A percentile compares a stretch with the other conserved stretches of the same genome.
phyloP scores from a whole-genome alignment of 2,329 filamentous ascomycete genomes.

The Fusarium nanum region DNA sequence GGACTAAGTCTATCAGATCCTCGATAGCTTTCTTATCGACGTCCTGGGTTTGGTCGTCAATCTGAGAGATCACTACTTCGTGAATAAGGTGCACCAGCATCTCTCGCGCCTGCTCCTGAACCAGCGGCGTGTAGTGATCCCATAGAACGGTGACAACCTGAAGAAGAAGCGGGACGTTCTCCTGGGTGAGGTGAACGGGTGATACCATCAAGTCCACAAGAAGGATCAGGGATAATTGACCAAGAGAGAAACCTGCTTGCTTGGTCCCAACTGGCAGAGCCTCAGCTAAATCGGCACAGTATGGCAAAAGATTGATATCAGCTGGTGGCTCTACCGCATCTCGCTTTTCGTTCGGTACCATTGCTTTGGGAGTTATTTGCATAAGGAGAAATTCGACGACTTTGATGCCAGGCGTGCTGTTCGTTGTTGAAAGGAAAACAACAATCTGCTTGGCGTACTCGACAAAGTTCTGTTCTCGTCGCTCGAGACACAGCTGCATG shows the following conservation, averaged over 20 bases:
- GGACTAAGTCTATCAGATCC: conserved; percentile 86
- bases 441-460: conserved; percentile 98
- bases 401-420: conserved; percentile 79
- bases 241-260: conserved; percentile 89
- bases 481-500: conserved; percentile 91
- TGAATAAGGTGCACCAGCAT: conserved; percentile 99
- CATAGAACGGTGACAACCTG: conserved; percentile 94
- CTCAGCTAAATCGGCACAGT: conserved; percentile 85
- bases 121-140: conserved; percentile 95
- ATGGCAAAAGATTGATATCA: conserved; percentile 81
- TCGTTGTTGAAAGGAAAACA: conserved; percentile 89
- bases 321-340: conserved; percentile 75
- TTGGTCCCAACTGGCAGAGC: conserved; percentile 90
- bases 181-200: conserved; percentile 80
- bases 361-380: conserved; percentile 93
- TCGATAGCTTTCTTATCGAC: conserved; percentile 81
- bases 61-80: conserved; percentile 84
- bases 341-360: conserved; percentile 90
- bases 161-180: conserved; percentile 85
- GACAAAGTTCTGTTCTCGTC: conserved; percentile 97
- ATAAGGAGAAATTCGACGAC: conserved; percentile 93
- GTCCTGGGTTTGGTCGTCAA: conserved; percentile 75
- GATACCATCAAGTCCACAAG: conserved; percentile 97
- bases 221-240: conserved; percentile 91
- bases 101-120: conserved; percentile 95